Percentiles rank a stretch among this genome's conserved stretches.
Conservation (phyloP, 202 grass and related monocot genomes). For the Zizania palustris region DNA sequence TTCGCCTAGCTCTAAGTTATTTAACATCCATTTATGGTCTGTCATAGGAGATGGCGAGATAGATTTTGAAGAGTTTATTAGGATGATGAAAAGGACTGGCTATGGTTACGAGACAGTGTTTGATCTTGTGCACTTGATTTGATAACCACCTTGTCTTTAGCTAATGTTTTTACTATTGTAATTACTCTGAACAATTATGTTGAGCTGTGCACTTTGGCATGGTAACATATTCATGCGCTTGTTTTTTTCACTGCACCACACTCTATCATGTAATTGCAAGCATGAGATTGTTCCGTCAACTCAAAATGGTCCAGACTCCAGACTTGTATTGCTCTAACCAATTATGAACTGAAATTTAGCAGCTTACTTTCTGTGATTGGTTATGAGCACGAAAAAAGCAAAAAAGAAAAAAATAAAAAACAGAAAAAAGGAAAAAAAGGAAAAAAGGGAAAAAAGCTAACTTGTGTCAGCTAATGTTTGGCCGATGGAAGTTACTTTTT, state of each 20-base stretch:
- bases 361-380: not conserved
- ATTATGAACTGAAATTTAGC: not conserved
- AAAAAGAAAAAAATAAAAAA: too few relatives aligned
- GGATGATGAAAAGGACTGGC: constrained; percentile 75
- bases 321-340: not conserved
- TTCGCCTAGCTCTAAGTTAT: not conserved
- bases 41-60: constrained; percentile 77
- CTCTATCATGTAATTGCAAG: not conserved
- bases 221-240: not conserved
- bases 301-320: not conserved
- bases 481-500: too few relatives aligned
- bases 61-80: constrained; percentile 68
- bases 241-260: not conserved
- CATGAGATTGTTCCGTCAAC: not conserved
- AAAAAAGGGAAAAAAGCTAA: too few relatives aligned
- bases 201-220: not conserved
- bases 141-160: not conserved
- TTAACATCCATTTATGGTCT: not conserved
- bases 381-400: too few relatives aligned
- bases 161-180: constrained; percentile 7
- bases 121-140: constrained; percentile 3
- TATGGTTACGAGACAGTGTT: constrained; percentile 64
- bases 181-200: not conserved
- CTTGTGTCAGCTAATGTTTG: too few relatives aligned
- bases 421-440: too few relatives aligned